Evolutionary conservation across 192 early-diverging fungal species (phyloP), one percentile per base, ranked within the genome.

Genomic region (Coemansia sp.): DNA sequence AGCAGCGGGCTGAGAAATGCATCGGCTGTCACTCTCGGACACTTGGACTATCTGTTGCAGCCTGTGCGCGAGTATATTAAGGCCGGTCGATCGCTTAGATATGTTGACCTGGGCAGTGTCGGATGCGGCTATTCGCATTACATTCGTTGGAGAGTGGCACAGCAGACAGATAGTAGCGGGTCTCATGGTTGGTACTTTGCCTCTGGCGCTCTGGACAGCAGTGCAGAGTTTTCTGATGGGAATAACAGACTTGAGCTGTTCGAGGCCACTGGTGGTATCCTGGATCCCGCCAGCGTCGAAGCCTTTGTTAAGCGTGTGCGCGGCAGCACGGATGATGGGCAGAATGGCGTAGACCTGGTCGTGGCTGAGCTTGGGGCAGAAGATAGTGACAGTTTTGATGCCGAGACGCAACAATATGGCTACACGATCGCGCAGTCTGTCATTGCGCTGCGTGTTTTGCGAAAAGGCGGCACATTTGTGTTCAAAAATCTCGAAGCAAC

Each of bases 151-250:
- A 61, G 64, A 7, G 64, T 63, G 1, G 59, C 20, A 21, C 51
- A 25, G 23, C 32, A 3, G 31, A 17, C 27, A 4, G 21, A 11
- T 3, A n/a, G 4, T 17, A 29, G 39, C 3, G 9, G 52, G 10
- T 33, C 54, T 2, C 54, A 36, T 25, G 78, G 78, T 11, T 80
- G 78, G 78, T 69, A 66, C 53, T 71, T 80, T 58, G 66, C 57
- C 24, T n/a, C 68, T 5, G 24, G 29, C 27, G 1, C 25, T 0
- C 10, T 23, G 39, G 14, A 17, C 39, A 17, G 39, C 6, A 64
- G 25, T 11, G 19, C 30, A 4, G 46, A 33, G 20, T 7, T 20
- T 42, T 11, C 1, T 5, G 36, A 14, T n/a, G 21, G 24, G 21
- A 10, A 32, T 1, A 4, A 51, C 29, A 60, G 30, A 20, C 54